Conservation (phyloP, 768 basidiomycete species). For the Myochromella boudieri region DNA sequence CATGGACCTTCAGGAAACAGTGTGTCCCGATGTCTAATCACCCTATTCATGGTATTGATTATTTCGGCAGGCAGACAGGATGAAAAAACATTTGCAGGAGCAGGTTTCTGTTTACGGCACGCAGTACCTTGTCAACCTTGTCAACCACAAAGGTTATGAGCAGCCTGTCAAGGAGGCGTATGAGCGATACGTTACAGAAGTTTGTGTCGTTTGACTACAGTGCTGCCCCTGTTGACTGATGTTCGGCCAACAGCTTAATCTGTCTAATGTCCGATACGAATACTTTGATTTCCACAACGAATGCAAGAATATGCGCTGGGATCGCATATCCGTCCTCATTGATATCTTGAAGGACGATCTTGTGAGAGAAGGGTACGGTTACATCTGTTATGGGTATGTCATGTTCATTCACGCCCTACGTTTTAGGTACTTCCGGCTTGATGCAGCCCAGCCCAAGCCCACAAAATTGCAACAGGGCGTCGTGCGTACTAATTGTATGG, state of each 20-base stretch:
- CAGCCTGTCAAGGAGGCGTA: conserved; percentile 94
- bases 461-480: conserved; percentile 68
- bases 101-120: conserved; percentile 75
- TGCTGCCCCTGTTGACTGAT: not conserved
- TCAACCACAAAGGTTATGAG: conserved; percentile 93
- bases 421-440: conserved; percentile 78
- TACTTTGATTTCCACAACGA: conserved; percentile 99
- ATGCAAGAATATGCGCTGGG: conserved; percentile 93
- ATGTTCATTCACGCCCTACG: not conserved
- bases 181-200: conserved; percentile 72
- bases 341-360: conserved; percentile 75
- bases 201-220: conserved; percentile 26
- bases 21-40: conserved; percentile 23
- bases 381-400: not conserved
- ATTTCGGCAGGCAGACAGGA: conserved; percentile 57
- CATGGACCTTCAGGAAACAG: conserved; percentile 90
- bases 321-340: conserved; percentile 82
- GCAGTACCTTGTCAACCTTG: conserved; percentile 82
- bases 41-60: conserved; percentile 3
- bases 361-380: conserved; percentile 60
- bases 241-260: conserved; percentile 49
- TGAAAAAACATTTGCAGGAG: conserved; percentile 72
- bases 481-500: conserved; percentile 97
- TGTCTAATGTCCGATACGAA: conserved; percentile 76
- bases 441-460: conserved; percentile 44